phyloP scores from a whole-genome alignment of 2,329 filamentous ascomycete genomes.

The Diaporthe amygdali region DNA sequence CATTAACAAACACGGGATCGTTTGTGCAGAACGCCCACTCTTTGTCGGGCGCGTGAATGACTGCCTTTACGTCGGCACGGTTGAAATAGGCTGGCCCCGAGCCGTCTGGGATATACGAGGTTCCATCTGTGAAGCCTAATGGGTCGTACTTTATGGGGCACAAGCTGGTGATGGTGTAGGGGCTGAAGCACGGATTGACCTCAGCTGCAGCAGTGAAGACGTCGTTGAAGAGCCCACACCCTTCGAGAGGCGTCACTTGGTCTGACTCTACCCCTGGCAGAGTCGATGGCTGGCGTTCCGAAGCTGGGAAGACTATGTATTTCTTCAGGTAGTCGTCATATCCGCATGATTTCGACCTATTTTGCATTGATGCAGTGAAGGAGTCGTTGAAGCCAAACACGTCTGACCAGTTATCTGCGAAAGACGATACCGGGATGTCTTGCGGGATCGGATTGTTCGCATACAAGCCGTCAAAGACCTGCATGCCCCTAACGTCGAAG shows the following conservation, averaged over 20 bases:
- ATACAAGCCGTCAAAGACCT: slow-evolving; percentile 73
- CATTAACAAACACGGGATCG: slow-evolving; percentile 43
- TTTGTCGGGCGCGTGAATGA: slow-evolving; percentile 74
- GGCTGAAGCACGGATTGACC: slow-evolving; percentile 76
- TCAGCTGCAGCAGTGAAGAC: slow-evolving; percentile 55
- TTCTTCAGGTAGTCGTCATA: slow-evolving; percentile 63
- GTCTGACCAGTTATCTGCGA: slow-evolving; percentile 60
- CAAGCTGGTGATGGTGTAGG: slow-evolving; percentile 66
- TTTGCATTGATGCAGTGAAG: slow-evolving; percentile 53
- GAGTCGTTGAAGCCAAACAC: slow-evolving; percentile 67
- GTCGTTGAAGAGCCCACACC: slow-evolving; percentile 57
- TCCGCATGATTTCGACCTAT: slow-evolving; percentile 59
- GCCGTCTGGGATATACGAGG: slow-evolving; percentile 64
- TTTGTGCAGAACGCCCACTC: slow-evolving; percentile 38
- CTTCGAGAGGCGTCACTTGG: slow-evolving; percentile 45
- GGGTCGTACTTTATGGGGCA: slow-evolving; percentile 69
- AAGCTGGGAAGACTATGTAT: slow-evolving; percentile 70
- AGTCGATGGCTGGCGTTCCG: slow-evolving; percentile 57
- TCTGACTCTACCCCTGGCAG: slow-evolving; percentile 47
- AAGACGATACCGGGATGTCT: slow-evolving; percentile 56
- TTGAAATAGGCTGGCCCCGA: slow-evolving; percentile 66
- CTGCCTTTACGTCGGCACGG: slow-evolving; percentile 69
- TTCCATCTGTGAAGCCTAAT: slow-evolving; percentile 65
- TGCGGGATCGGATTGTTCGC: slow-evolving; percentile 49
- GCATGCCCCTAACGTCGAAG: slow-evolving; percentile 68